A percentile compares a stretch with the other conserved stretches of the same genome.
These are phyloP conservation scores for Aspergillus sp. DNA, from an alignment of 2,329 filamentous ascomycete species.

Conservation along the genomic window DNA sequence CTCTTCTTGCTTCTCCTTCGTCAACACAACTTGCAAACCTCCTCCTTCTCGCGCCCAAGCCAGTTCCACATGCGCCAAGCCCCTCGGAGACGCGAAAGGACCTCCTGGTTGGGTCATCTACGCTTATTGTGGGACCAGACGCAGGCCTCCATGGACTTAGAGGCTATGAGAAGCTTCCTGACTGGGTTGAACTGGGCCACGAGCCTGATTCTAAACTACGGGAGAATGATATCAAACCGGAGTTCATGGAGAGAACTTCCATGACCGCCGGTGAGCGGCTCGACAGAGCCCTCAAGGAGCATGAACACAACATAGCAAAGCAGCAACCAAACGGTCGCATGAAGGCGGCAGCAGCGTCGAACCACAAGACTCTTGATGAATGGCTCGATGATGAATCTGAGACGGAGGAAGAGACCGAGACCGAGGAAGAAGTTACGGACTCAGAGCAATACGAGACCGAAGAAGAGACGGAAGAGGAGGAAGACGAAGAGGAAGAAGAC, in stretches of 20 bases:
- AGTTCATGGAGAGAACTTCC: conserved; percentile 28
- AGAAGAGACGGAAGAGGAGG: conserved; percentile 45
- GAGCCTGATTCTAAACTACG: conserved; percentile 77
- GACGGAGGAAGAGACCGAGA: conserved; percentile 51
- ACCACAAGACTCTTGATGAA: conserved; percentile 83
- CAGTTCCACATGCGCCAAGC: conserved; percentile 84
- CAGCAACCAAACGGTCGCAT: conserved; percentile 14
- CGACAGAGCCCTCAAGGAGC: conserved; percentile 44
- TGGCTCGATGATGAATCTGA: conserved; percentile 72
- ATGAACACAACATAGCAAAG: conserved; percentile 30
- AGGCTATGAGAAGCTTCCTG: conserved; percentile 76
- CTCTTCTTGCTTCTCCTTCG: conserved; percentile 72
- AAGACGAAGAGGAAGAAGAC: conserved; percentile 31
- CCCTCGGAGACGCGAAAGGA: conserved; percentile 80
- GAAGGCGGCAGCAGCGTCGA: conserved; percentile 30
- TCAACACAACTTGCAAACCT: conserved; percentile 82
- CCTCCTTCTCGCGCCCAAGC: conserved; percentile 89
- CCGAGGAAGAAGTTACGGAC: conserved; percentile 52
- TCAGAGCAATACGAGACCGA: conserved; percentile 46
- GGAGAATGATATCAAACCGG: conserved; percentile 53
- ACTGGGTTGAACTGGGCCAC: conserved; percentile 77
- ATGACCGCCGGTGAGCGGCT: conserved; percentile 44
- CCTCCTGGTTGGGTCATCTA: conserved; percentile 78
- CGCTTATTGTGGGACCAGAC: conserved; percentile 77
- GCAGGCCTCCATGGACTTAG: conserved; percentile 70